Evolutionary conservation across 805 yeast genomes (phyloP), one percentile per base, ranked within the genome.

Genomic region (Teunomyces gatunensis): DNA sequence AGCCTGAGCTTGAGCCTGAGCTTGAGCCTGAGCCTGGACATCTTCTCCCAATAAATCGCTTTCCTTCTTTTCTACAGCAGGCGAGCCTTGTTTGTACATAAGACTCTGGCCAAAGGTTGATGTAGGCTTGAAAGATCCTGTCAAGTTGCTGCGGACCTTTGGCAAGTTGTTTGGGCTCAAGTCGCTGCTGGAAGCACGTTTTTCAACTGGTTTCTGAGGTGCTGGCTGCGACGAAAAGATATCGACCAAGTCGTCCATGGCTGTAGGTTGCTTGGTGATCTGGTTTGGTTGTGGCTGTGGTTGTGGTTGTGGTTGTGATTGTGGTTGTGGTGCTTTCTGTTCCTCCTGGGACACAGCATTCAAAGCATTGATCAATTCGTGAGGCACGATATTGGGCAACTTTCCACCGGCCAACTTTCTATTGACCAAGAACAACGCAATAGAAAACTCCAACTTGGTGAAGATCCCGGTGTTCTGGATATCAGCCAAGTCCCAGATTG

Each of bases 401-500:
- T 79, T 83, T 32, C 73, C 74, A 15, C 98, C 98, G 2, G 87
- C 78, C 49, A 91, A 74, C 58, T 80, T 85, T 66, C 85, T 87
- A 67, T 90, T 95, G 6, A 94, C 94, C 54, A 94, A 78, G 62
- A 85, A 92, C 89, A 94, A 85, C 13, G 98, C 97, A 60, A 94
- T 85, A 2, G 95, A 84, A 65, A 94, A 94, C 64, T 94, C 99
- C 54, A 81, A 75, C 58, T 79, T 81, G 42, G 88, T 77, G 60
- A 94, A 89, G 36, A 78, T 78, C 21, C 97, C 97, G 39, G 87
- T 81, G 65, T 89, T 89, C 55, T 88, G 86, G 52, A 89, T 78
- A 64, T 94, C 97, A 7, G 98, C 82, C 55, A 94, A 75, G 67
- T 94, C 99, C 99, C 99, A 94, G 37, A 92, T 83, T 20, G 81